phyloP scores from a whole-genome alignment of 2,329 filamentous ascomycete genomes.

The Epichloe amarillans region DNA sequence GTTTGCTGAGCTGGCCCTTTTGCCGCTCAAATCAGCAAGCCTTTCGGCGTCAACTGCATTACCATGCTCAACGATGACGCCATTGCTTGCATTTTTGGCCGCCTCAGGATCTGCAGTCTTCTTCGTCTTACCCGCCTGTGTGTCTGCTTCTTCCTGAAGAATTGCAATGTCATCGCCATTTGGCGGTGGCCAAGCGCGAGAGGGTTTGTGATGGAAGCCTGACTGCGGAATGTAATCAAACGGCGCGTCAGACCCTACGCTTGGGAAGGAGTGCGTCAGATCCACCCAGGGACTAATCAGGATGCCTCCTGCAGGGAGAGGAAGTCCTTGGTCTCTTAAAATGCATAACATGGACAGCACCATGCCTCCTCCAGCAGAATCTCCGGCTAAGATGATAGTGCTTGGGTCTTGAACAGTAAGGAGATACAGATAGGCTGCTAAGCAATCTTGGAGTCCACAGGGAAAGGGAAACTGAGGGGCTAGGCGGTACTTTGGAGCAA shows the following conservation, averaged over 20 bases:
- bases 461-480: slow-evolving; percentile 93
- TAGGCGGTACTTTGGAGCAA: slow-evolving; percentile 77
- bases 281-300: slow-evolving; percentile 95
- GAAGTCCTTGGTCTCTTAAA: slow-evolving; percentile 68
- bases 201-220: slow-evolving; percentile 86
- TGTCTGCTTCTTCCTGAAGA: slow-evolving; percentile 37
- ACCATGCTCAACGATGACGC: slow-evolving; percentile 20
- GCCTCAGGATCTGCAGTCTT: slow-evolving; percentile 8
- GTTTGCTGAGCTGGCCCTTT: slow-evolving; percentile 16
- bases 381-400: slow-evolving; percentile 78
- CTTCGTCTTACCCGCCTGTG: slow-evolving; percentile 17
- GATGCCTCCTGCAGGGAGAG: slow-evolving; percentile 78
- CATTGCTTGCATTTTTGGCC: slow-evolving; percentile 17
- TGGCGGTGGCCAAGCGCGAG: slow-evolving; percentile 81
- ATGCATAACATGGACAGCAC: slow-evolving; percentile 66
- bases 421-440: slow-evolving; percentile 78
- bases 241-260: slow-evolving; percentile 56
- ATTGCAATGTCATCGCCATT: slow-evolving; percentile 59
- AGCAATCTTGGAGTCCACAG: slow-evolving; percentile 77
- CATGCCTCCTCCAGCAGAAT: slow-evolving; percentile 91
- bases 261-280: slow-evolving; percentile 89
- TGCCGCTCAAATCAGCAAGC: slow-evolving; percentile 10
- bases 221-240: slow-evolving; percentile 79
- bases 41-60: slow-evolving; percentile 13
- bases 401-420: slow-evolving; percentile 62